These are phyloP conservation scores for Coemansia sp. DNA, from an alignment of 192 early-diverging fungal genomes.

Conservation along the genomic window DNA sequence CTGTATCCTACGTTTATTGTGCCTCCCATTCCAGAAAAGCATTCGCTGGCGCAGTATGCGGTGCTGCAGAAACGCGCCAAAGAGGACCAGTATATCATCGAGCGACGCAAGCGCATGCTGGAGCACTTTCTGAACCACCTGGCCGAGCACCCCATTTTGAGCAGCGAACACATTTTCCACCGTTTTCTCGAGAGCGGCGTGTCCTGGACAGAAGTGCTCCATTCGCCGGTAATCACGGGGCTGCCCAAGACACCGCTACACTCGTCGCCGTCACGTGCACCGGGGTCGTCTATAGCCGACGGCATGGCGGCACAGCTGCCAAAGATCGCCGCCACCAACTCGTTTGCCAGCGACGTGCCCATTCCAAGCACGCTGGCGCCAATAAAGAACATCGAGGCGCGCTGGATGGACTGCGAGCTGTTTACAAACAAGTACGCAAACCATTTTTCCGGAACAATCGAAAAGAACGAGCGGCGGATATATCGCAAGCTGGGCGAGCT, in stretches of 20 bases:
- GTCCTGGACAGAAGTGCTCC: conserved; percentile 71
- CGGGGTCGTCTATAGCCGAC: conserved; percentile 45
- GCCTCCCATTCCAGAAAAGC: conserved; percentile 97
- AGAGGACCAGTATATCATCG: conserved; percentile 87
- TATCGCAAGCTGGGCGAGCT: conserved; percentile 72
- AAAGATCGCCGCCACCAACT: conserved; percentile 46
- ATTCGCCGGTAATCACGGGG: conserved; percentile 66
- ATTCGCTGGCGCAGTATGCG: conserved; percentile 71
- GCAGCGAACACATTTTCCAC: conserved; percentile 88
- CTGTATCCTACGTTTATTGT: conserved; percentile 87
- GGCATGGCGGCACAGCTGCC: conserved; percentile 38
- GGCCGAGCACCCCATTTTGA: conserved; percentile 81
- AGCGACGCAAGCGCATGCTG: conserved; percentile 87
- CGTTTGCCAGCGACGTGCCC: conserved; percentile 46
- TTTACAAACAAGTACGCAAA: conserved; percentile 85
- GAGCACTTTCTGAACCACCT: conserved; percentile 92
- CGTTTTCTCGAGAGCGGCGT: conserved; percentile 81
- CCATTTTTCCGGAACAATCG: conserved; percentile 72
- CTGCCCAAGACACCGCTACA: conserved; percentile 70
- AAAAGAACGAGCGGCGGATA: conserved; percentile 73
- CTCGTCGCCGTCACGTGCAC: conserved; percentile 52
- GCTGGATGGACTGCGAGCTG: conserved; percentile 87
- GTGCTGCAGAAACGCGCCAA: conserved; percentile 81
- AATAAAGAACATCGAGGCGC: conserved; percentile 69
- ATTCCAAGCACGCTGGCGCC: conserved; percentile 58